phyloP scores from a whole-genome alignment of 2,329 filamentous ascomycete species.

The Fusarium veterinarium region DNA sequence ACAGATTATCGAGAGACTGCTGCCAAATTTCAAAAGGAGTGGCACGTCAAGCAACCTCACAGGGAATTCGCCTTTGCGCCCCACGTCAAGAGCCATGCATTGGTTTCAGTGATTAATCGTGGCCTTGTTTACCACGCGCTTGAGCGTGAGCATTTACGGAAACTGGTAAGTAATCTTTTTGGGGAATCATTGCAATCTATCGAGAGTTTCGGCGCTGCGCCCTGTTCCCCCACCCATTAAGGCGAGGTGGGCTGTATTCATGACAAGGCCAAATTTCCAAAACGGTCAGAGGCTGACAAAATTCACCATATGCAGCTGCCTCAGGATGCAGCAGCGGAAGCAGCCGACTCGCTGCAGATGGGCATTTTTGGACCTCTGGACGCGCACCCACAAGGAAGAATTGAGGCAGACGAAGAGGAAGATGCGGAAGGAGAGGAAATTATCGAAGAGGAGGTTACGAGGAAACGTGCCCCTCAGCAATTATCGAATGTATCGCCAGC shows the following conservation, averaged over 20 bases:
- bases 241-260: constrained; percentile 24
- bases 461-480: constrained; percentile 63
- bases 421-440: constrained; percentile 53
- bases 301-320: constrained; percentile 57
- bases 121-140: constrained; percentile 70
- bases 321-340: constrained; percentile 60
- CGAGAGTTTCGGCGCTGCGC: constrained; percentile 21
- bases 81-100: constrained; percentile 72
- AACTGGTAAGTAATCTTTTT: constrained; percentile 57
- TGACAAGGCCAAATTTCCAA: constrained; percentile 34
- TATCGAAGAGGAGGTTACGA: constrained; percentile 53
- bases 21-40: constrained; percentile 75
- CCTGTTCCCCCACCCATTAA: constrained; percentile 16
- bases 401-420: constrained; percentile 55
- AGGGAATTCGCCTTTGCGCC: constrained; percentile 72
- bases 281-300: constrained; percentile 41
- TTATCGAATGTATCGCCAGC: constrained; percentile 66
- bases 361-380: constrained; percentile 69
- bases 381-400: constrained; percentile 56
- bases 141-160: constrained; percentile 65
- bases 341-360: constrained; percentile 59
- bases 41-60: constrained; percentile 72
- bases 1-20: constrained; percentile 76
- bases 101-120: constrained; percentile 72
- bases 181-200: not conserved